phyloP scores from a whole-genome alignment of 345 rosid genomes.

The Garcia nutans region DNA sequence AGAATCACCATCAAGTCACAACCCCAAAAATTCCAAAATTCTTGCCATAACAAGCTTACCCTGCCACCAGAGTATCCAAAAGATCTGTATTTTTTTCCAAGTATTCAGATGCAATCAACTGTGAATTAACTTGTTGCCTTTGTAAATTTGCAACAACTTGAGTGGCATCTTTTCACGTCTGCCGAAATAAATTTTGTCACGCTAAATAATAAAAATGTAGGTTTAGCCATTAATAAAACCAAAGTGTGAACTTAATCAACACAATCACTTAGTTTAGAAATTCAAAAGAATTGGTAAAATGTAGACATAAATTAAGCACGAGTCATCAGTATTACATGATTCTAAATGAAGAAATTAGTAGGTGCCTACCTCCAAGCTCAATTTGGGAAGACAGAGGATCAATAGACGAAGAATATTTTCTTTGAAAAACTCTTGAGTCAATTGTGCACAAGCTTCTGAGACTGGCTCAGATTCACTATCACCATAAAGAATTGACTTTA shows the following conservation, averaged over 20 bases:
- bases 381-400: conserved; percentile 71
- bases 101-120: conserved; percentile 91
- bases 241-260: not conserved
- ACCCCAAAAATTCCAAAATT: not conserved
- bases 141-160: conserved; percentile 97
- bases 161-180: conserved; percentile 97
- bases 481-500: conserved; percentile 88
- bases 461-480: conserved; percentile 96
- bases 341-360: not conserved
- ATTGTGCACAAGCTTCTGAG: conserved; percentile 80
- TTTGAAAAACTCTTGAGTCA: conserved; percentile 92
- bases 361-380: conserved; percentile 76
- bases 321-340: not conserved
- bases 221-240: not conserved
- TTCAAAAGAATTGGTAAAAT: not conserved
- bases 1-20: conserved; percentile 1
- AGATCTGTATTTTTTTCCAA: conserved; percentile 83
- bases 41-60: conserved; percentile 44
- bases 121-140: conserved; percentile 87
- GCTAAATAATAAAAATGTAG: conserved; percentile 11
- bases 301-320: not conserved
- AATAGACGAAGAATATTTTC: conserved; percentile 76
- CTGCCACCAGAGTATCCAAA: conserved; percentile 67
- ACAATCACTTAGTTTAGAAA: not conserved
- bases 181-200: conserved; percentile 26